A percentile compares a stretch with the other conserved stretches of the same genome.
Conservation (phyloP, 768 basidiomycete genomes). For the Boletellus emodensis region DNA sequence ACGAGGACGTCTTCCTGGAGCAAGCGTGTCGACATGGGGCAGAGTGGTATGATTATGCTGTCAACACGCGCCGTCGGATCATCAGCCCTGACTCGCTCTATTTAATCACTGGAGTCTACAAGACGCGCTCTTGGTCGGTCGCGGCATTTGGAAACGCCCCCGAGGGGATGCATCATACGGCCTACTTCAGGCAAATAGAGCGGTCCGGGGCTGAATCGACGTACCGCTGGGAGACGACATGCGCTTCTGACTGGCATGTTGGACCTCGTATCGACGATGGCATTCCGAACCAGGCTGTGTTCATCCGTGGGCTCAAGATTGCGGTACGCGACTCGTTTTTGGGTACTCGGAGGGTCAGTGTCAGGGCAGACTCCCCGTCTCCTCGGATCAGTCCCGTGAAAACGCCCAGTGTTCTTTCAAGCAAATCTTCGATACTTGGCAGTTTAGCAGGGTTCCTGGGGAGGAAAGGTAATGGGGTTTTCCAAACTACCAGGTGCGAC, state of each 20-base stretch:
- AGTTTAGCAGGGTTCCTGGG: neutral
- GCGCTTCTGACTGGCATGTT: conserved; percentile 6
- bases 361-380: neutral
- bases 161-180: neutral
- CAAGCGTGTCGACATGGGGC: conserved; percentile 17
- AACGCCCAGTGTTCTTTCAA: neutral
- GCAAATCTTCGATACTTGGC: neutral
- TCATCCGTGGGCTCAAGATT: conserved; percentile 27
- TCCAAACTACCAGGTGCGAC: neutral
- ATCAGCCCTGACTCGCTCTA: conserved; percentile 23
- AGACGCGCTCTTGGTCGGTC: conserved; percentile 18
- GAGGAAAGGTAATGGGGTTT: neutral
- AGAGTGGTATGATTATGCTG: conserved; percentile 27
- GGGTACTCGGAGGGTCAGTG: neutral
- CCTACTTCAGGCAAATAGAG: conserved; percentile 7
- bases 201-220: neutral
- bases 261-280: conserved; percentile 2
- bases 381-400: neutral
- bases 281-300: conserved; percentile 22
- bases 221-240: conserved; percentile 11
- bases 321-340: conserved; percentile 2
- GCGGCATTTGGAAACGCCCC: conserved; percentile 7
- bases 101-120: conserved; percentile 15
- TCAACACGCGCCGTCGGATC: conserved; percentile 6
- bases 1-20: conserved; percentile 14